Base-by-base conservation (phyloP, 768 basidiomycete species). In the Psilocybe azurescens region DNA sequence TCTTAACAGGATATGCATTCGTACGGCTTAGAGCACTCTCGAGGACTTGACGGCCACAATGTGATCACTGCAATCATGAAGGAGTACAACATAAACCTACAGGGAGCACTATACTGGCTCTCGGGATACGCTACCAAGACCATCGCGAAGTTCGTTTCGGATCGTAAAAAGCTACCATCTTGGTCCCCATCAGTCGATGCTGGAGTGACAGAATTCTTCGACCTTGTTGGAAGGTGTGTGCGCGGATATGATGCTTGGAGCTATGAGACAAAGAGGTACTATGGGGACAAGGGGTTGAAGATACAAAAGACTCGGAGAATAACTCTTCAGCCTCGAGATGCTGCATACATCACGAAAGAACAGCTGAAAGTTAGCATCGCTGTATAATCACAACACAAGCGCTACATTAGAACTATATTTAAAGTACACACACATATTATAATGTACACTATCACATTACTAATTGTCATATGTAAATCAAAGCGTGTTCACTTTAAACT, bases 61-160 rank as follows among this genome's bases (percentile, higher is more conserved):
- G 74, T 86, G 16, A 74, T 87, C 29, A 81, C 81, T 0, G 79
- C 84, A 14, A 79, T 85, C 46, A 86, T 84, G 83, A 74, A 81
- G 33, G 76, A 83, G 44, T 70, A 72, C 33, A 63, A 72, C 16
- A 61, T 78, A 44, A 71, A 76, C 55, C 64, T 83, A 0, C 77
- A 82, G 58, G 74, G 68, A 0, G 79, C 84, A 1, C 70, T 82
- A 28, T 71, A 79, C 58, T 77, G 74, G 72, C 66, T 69, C 7
- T 76, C 83, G 28, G 74, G 73, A 6, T 71, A 70, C 13, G 70
- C 74, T 20, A 78, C 79, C 59, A 74, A 75, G 9, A 67, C 69
- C 8, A 72, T 81, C 38, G 77, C 73, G 59, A 73, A 77, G 20
- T 67, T 71, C 50, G 82, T 81, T 64, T 60, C 79, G n/a, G 73